Evolutionary conservation across 768 basidiomycete species (phyloP).

Genomic region (Filobasidium floriforme): DNA sequence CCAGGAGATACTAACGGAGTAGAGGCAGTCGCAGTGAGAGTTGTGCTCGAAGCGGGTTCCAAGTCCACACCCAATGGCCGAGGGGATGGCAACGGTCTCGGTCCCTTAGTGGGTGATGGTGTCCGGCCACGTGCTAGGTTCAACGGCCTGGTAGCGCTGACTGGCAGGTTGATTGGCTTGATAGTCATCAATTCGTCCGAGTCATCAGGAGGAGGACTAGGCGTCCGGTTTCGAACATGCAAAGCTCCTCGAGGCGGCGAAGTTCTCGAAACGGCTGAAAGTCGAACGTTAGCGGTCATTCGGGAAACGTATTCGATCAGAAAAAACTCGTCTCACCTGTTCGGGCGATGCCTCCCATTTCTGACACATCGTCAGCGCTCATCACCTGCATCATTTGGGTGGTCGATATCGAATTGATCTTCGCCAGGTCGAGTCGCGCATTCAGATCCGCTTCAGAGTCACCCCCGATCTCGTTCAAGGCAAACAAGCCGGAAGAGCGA

Average conservation of each 20-base stretch:
- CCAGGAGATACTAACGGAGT: not conserved
- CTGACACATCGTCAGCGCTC: not conserved
- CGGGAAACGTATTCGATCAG: too few relatives aligned
- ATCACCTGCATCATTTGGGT: not conserved
- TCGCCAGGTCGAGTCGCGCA: slow-evolving; percentile 69
- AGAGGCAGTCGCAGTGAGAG: too few relatives aligned
- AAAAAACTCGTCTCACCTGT: too few relatives aligned
- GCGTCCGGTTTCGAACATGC: slow-evolving; percentile 14
- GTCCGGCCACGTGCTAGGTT: slow-evolving; percentile 13
- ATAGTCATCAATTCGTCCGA: not conserved
- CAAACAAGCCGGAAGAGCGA: slow-evolving; percentile 39
- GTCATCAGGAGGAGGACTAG: slow-evolving; percentile 1
- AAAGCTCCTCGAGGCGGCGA: slow-evolving; percentile 11
- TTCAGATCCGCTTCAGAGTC: slow-evolving; percentile 56
- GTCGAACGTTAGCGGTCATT: not conserved
- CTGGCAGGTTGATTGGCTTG: not conserved
- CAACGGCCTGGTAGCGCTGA: not conserved
- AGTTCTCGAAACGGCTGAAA: not conserved
- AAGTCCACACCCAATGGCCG: slow-evolving; percentile 2
- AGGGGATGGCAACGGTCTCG: slow-evolving; percentile 10
- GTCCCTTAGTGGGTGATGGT: slow-evolving; percentile 8
- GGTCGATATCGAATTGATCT: slow-evolving; percentile 59
- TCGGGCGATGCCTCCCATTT: not conserved
- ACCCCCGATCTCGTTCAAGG: slow-evolving; percentile 44
- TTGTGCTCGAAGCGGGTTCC: slow-evolving; percentile 8